These are phyloP conservation scores for Albophoma yamanashiensis DNA, from an alignment of 2,329 filamentous ascomycete genomes.

Conservation along the genomic window DNA sequence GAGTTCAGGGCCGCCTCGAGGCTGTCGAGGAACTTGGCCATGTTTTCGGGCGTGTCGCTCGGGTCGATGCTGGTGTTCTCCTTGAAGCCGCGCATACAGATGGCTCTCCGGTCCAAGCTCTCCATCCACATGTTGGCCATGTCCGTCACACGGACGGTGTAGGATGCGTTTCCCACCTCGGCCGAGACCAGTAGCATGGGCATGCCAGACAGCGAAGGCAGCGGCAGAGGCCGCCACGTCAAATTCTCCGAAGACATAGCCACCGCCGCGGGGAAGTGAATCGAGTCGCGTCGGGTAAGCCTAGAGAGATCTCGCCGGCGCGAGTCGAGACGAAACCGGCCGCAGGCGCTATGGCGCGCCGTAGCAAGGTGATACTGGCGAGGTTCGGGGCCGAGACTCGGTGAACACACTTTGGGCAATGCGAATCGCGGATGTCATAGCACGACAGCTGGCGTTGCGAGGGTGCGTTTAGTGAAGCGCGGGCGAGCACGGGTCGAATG, in stretches of 20 bases:
- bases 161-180: slow-evolving; percentile 42
- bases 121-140: slow-evolving; percentile 66
- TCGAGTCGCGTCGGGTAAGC: not conserved
- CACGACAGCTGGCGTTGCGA: slow-evolving; percentile 1
- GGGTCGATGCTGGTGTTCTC: slow-evolving; percentile 65
- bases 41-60: slow-evolving; percentile 56
- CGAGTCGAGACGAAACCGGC: not conserved
- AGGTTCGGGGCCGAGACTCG: slow-evolving; percentile 5
- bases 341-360: not conserved
- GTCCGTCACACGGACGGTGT: slow-evolving; percentile 59
- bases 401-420: slow-evolving; percentile 5
- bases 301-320: not conserved
- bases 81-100: slow-evolving; percentile 50
- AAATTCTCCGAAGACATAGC: not conserved
- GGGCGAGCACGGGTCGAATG: not conserved
- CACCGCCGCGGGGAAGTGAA: not conserved
- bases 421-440: not conserved
- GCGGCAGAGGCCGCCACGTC: slow-evolving; percentile 38
- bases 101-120: slow-evolving; percentile 46
- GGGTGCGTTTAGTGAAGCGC: not conserved
- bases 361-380: slow-evolving; percentile 1
- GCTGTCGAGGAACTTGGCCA: slow-evolving; percentile 55
- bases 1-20: slow-evolving; percentile 42
- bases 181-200: slow-evolving; percentile 56
- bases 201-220: slow-evolving; percentile 26